Conservation (phyloP, 306 rosid genomes). For the Trifolium subterraneum region DNA sequence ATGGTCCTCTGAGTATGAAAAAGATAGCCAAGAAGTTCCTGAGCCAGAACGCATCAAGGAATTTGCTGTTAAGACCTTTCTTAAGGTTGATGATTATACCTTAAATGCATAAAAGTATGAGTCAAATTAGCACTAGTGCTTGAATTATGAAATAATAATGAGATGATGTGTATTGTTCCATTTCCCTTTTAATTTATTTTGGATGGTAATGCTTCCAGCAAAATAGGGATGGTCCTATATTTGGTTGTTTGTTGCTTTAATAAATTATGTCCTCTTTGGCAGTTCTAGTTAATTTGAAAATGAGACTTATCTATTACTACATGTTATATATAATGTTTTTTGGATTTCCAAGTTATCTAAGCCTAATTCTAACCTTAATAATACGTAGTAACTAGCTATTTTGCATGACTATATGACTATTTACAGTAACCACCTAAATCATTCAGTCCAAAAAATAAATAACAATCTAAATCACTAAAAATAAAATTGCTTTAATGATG, state of each 20-base stretch:
- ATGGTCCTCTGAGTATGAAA: conserved; percentile 71
- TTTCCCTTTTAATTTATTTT: background rate
- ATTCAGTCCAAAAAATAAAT: conserved; percentile 21
- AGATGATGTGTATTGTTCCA: background rate
- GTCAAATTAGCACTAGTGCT: background rate
- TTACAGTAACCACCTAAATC: conserved; percentile 23
- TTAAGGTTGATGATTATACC: conserved; percentile 67
- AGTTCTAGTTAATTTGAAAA: too few relatives aligned
- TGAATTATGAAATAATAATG: conserved; percentile 42
- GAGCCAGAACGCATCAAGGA: conserved; percentile 69
- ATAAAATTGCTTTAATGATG: conserved; percentile 40
- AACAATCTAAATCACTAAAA: conserved; percentile 33
- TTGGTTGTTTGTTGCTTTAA: background rate
- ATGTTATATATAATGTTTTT: too few relatives aligned
- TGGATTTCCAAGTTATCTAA: too few relatives aligned
- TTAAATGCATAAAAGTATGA: conserved; percentile 34
- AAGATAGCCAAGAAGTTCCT: conserved; percentile 57
- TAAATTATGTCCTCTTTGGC: too few relatives aligned
- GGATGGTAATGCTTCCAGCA: background rate
- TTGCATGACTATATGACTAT: conserved; percentile 12
- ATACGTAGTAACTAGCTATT: too few relatives aligned
- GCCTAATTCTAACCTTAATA: too few relatives aligned
- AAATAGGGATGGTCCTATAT: conserved; percentile 2
- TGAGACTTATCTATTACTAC: too few relatives aligned
- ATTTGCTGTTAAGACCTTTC: conserved; percentile 72